These are phyloP conservation scores for Onygenales sp. DNA, from an alignment of 2,329 filamentous ascomycete genomes.

Conservation along the genomic window DNA sequence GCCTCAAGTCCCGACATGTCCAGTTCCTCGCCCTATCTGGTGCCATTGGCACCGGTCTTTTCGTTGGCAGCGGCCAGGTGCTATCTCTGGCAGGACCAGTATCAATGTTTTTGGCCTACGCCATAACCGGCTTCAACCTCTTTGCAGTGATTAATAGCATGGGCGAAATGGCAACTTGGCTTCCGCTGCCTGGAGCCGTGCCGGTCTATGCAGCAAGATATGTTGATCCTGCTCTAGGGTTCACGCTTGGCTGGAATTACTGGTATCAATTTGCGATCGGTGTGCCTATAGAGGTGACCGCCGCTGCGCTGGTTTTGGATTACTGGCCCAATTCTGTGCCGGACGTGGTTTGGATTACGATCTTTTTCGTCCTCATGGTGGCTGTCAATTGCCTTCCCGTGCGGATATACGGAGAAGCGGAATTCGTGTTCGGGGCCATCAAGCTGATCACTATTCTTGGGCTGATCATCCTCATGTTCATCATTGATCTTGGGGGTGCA, in stretches of 20 bases:
- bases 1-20: constrained; percentile 29
- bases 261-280: constrained; percentile 44
- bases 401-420: constrained; percentile 15
- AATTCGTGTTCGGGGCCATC: constrained; percentile 41
- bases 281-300: constrained; percentile 41
- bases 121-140: constrained; percentile 36
- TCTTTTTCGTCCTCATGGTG: constrained; percentile 15
- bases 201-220: constrained; percentile 39
- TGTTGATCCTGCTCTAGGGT: constrained; percentile 27
- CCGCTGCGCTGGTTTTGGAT: constrained; percentile 38
- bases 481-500: constrained; percentile 40
- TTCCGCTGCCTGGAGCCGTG: constrained; percentile 38
- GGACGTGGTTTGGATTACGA: constrained; percentile 15
- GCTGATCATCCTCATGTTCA: constrained; percentile 41
- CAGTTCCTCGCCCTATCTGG: constrained; percentile 30
- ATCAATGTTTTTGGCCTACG: constrained; percentile 24
- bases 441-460: constrained; percentile 43
- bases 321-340: constrained; percentile 23
- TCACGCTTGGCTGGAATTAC: constrained; percentile 44
- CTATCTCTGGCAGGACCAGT: constrained; percentile 25
- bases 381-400: constrained; percentile 14
- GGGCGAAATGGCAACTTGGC: constrained; percentile 32
- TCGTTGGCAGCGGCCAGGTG: constrained; percentile 25
- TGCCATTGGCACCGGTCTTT: constrained; percentile 26
- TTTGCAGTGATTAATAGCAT: constrained; percentile 37